Base-by-base conservation (phyloP, 2,329 filamentous ascomycete species). In the Zymoseptoria tritici region DNA sequence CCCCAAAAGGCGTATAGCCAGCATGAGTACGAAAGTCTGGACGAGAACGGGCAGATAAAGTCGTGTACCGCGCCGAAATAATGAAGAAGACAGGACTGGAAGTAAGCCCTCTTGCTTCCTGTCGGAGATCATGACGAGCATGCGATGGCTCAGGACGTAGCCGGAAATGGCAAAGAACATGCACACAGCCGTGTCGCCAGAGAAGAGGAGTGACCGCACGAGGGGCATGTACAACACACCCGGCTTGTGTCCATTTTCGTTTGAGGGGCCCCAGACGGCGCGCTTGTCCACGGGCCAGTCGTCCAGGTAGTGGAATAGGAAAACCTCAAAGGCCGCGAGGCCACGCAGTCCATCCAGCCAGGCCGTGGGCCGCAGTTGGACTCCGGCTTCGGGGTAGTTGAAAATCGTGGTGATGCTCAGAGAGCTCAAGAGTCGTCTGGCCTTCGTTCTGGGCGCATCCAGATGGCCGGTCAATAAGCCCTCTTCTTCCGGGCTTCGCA, bases 81-180 rank as follows among this genome's bases (percentile, higher is more conserved):
- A 50, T 42, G 60, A 58, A 9, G 58, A 60, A 16, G 54, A 55
- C n/a, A 62, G 52, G 6, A 49, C 21, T n/a, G 52, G 42, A 13
- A 59, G 42, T 5, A 59, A 22, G 16, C 58, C 55, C 4, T 62
- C 58, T 6, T 62, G 42, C 21, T 52, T 55, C 20, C 49, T 50
- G 36, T 62, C 55, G 21, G 55, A 53, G 52, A 60, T 49, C n/a
- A 62, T 52, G 16, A 13, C 26, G 54, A 62, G 31, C 55, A 68
- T 65, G 42, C 66, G 66, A 61, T 85, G 78, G 29, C 79, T 81
- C 11, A 87, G 75, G 2, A 83, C 84, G 70, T 85, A 86, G 20
- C 83, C 83, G 0, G 82, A 84, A 52, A 85, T 81, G 66, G 85
- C 79, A 68, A 85, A 86, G 75, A 86, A 86, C 64, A 85, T 72